Conservation (phyloP, 2,329 filamentous ascomycete species). For the Lasiodiplodia sp. region DNA sequence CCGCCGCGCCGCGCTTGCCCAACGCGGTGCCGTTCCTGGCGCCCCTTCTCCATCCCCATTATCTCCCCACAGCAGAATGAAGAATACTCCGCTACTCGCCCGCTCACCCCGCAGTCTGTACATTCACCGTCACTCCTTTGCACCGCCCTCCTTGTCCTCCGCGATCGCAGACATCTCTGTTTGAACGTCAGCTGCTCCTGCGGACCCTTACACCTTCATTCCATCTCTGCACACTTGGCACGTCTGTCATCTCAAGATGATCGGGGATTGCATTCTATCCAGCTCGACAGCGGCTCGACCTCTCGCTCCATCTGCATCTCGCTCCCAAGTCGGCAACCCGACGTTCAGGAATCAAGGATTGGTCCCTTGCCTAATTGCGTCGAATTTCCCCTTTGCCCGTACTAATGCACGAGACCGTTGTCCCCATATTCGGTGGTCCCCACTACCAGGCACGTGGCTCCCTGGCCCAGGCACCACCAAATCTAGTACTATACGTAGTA, state of each 20-base stretch:
- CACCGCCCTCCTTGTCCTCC: neutral
- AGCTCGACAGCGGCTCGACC: too few relatives aligned
- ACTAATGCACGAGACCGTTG: neutral
- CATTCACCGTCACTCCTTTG: neutral
- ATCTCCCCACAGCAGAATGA: neutral
- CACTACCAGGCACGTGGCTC: neutral
- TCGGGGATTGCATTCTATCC: neutral
- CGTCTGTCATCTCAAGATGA: neutral
- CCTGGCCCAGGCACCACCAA: neutral
- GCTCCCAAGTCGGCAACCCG: neutral
- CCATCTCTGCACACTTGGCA: neutral
- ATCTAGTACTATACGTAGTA: too few relatives aligned
- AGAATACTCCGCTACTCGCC: neutral
- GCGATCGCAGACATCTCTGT: neutral
- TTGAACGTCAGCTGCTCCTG: neutral
- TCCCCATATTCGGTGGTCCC: neutral
- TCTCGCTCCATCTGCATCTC: neutral
- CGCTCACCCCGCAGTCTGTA: neutral
- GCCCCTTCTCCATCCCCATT: neutral
- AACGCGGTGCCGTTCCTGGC: neutral
- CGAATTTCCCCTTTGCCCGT: neutral
- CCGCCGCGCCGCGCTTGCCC: neutral
- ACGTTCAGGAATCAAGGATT: neutral
- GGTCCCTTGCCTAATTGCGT: neutral
- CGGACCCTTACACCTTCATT: neutral